Percentiles rank a stretch among this genome's conserved stretches.
Evolutionary conservation across 495 filamentous ascomycete species (phyloP).

Genomic region (Neurospora sublineolata): DNA sequence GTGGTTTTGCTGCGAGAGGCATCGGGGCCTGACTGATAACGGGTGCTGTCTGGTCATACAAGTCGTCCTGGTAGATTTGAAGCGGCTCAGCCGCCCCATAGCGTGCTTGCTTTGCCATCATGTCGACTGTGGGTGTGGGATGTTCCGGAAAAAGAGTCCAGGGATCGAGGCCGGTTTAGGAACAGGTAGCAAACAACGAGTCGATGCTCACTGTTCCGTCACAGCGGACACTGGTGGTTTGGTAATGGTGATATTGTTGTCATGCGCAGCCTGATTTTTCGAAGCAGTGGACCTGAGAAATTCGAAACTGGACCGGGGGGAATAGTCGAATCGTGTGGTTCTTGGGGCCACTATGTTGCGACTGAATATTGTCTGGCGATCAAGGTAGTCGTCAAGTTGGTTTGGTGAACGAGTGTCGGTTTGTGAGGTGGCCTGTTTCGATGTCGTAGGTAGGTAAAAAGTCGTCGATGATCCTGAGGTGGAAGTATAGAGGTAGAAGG

Average conservation of each 20-base stretch:
- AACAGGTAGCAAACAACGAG: neutral
- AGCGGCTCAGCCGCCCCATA: conserved; percentile 41
- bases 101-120: conserved; percentile 50
- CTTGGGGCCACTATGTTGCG: neutral
- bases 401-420: neutral
- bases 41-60: conserved; percentile 32
- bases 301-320: neutral
- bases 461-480: neutral
- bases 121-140: neutral
- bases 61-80: conserved; percentile 53
- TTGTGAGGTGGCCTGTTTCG: neutral
- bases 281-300: neutral
- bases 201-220: neutral
- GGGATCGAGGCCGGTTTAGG: neutral
- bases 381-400: neutral
- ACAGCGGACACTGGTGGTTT: neutral
- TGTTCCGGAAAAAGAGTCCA: neutral
- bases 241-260: neutral
- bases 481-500: neutral
- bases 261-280: neutral
- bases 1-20: conserved; percentile 34
- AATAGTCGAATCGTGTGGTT: neutral
- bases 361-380: neutral
- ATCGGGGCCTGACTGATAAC: conserved; percentile 42
- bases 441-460: neutral